Evolutionary conservation across 2,329 filamentous ascomycete genomes (phyloP).

Genomic region (Paecilomyces formosus): DNA sequence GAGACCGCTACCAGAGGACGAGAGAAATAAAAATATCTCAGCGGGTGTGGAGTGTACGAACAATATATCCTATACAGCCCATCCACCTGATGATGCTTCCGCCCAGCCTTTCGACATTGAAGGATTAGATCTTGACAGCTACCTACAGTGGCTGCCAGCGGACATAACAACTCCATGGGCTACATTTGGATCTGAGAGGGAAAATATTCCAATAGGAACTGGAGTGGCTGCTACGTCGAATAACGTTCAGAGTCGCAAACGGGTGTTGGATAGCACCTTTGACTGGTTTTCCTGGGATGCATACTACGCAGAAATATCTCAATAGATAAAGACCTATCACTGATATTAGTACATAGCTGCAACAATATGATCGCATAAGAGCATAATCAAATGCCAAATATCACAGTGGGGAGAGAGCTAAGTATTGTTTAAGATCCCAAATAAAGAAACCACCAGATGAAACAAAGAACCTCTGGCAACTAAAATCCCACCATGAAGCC

Average conservation of each 20-base stretch:
- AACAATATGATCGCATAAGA: too few species aligned
- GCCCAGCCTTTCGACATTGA: background rate
- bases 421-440: background rate
- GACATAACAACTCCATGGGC: background rate
- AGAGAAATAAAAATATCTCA: background rate
- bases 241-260: background rate
- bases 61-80: background rate
- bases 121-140: background rate
- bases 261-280: background rate
- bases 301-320: background rate
- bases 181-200: background rate
- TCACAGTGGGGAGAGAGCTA: too few species aligned
- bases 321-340: background rate
- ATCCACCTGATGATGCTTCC: background rate
- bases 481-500: background rate
- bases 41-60: background rate
- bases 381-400: too few species aligned
- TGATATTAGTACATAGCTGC: too few species aligned
- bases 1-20: background rate
- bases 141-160: background rate
- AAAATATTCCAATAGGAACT: background rate
- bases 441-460: background rate
- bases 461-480: background rate
- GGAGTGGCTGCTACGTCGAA: background rate
- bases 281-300: constrained; percentile 1